Evolutionary conservation across 2,329 filamentous ascomycete species (phyloP), one percentile per base, ranked within the genome.

Genomic region (Beauveria sp.): DNA sequence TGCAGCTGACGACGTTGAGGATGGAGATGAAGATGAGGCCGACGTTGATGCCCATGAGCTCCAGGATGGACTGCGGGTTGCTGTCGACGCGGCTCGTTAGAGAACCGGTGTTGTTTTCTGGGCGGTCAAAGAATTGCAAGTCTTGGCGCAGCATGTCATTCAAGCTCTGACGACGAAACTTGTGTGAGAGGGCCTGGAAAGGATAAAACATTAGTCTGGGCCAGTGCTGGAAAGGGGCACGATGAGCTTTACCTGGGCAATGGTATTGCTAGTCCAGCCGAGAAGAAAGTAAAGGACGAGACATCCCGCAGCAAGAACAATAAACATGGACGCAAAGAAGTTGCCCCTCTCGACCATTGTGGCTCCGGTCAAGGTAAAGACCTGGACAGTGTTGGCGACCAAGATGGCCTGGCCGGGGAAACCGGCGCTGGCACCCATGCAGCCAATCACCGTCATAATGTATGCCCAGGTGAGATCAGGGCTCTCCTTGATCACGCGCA

Each of bases 241-340:
- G 43, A 6, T 7, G 40, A 12, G 1, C n/a, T 34, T 60, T 60
- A 67, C 68, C 64, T 71, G 70, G 10, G 72, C 67, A 10, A 75
- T 67, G 6, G 66, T 63, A 60, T 76, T 78, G 16, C 73, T 72
- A 2, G 68, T 51, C 61, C 67, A 75, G 2, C 76, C 76, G 42
- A 77, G 65, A 9, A 66, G 51, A 51, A 75, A 75, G 65, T 83
- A 84, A 10, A 74, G 71, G 1, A 81, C 52, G 1, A 80, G 70
- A n/a, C 74, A 72, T 3, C 74, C 79, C 3, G 73, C 70, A 3
- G 81, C 79, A 43, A 81, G 66, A 1, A 82, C 73, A 50, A 82
- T 77, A 63, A 84, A 84, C 81, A 85, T 84, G 57, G 77, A 71
- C 0, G 81, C 77, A 70, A 75, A 83, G 65, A 83, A 84, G 66